Evolutionary conservation across 2,329 filamentous ascomycete genomes (phyloP), one percentile per base, ranked within the genome.

Genomic region (Epichloe hybrida): DNA sequence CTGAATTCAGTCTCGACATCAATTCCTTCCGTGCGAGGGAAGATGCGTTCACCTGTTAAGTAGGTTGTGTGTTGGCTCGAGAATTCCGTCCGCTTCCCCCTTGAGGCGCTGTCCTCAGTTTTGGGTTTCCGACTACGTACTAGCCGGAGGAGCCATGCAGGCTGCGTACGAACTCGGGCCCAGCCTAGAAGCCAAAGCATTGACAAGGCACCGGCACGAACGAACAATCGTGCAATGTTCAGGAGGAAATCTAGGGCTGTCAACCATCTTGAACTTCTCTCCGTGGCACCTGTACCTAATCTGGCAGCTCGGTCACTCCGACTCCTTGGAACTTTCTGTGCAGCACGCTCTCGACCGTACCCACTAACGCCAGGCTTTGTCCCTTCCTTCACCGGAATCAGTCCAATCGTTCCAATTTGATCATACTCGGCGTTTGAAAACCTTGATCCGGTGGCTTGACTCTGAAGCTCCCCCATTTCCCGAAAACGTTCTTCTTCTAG

Each of bases 1-100:
- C 87, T 79, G 57, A 90, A 81, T 63, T 93, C 87, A 1, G 72
- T 74, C 66, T 96, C 91, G 2, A 96, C 81, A 59, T 97, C 90
- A 31, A 88, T 79, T 37, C 81, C 73, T 36, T 83, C 76, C 54
- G 79, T 73, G 20, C 72, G 73, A 2, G 83, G 77, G 27, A 84
- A 67, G 23, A 71, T 69, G 34, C 79, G 66, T 53, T 73, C 70
- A 4, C 76, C 78, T 42, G 79, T 51, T 21, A 50, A 49, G 4
- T 39, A 43, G 8, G 51, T 7, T n/a, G 35, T 15, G 2, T 46
- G n/a, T 21, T 17, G 35, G 12, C 17, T 40, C 12, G 13, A 39
- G 23, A 31, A n/a, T 9, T 23, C 34, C 21, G 17, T 37, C 13
- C 43, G 23, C n/a, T 52, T 42, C 20, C 17, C 31, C 7, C 31